Evolutionary conservation across 2,329 filamentous ascomycete species (phyloP), one percentile per base, ranked within the genome.

Genomic region (Neonectria faginata): DNA sequence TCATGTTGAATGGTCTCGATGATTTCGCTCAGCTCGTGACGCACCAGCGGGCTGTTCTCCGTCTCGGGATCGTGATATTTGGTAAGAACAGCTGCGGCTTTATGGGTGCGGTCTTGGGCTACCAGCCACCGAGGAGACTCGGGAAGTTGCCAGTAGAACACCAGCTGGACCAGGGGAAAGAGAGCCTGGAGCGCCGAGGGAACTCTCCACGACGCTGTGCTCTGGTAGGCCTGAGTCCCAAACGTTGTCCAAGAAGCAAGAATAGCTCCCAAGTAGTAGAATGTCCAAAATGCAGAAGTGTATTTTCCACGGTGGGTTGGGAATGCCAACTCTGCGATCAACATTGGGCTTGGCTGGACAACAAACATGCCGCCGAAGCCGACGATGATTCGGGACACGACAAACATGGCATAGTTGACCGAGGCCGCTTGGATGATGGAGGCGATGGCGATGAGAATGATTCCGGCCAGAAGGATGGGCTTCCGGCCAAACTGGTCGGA

Each of bases 81-180:
- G 6, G 70, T 77, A 4, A 89, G 79, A 1, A 86, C 81, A 0
- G 75, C 66, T 3, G 81, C 74, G 4, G 86, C 86, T 62, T 87
- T 82, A 2, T 84, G 81, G 56, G 81, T 79, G 22, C 82, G 79
- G 48, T 83, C 84, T 51, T 84, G 82, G 31, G 75, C 73, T n/a
- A 81, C 79, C 62, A 71, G 83, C 81, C 57, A 87, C 51, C 86
- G 78, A 0, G 85, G 86, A 3, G 80, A 83, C 71, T 88, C 86
- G 0, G 86, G 85, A 6, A 85, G 69, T 22, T 73, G 70, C 63
- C 67, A 76, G 56, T 68, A 72, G 65, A 74, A 75, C 11, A 68
- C 53, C 8, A 79, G 57, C 59, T 78, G 76, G 20, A 84, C 65
- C 16, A 80, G 57, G 0, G 83, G 83, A 1, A 83, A 81, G 77